These are phyloP conservation scores for Beverwykella pulmonaria DNA, from an alignment of 495 filamentous ascomycete species.

Conservation along the genomic window DNA sequence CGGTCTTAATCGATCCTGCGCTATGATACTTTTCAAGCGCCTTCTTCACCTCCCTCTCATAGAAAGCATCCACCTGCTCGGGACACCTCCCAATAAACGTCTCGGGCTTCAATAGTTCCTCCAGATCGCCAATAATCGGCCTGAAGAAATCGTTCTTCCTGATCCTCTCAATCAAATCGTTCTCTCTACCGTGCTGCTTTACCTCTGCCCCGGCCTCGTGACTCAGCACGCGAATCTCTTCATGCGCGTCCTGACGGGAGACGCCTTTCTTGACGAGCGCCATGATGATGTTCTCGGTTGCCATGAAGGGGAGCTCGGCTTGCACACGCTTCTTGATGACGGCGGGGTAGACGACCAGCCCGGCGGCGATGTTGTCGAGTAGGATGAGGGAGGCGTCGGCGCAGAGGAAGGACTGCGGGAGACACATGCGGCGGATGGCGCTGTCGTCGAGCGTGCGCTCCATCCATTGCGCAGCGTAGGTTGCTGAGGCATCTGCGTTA, in stretches of 20 bases:
- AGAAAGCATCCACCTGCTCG: constrained; percentile 36
- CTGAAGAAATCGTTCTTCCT: constrained; percentile 75
- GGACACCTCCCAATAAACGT: constrained; percentile 66
- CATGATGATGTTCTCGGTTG: constrained; percentile 76
- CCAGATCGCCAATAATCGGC: constrained; percentile 76
- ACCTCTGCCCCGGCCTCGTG: constrained; percentile 81
- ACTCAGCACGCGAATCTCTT: constrained; percentile 82
- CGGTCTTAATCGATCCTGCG: constrained; percentile 44
- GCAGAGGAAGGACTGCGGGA: constrained; percentile 79
- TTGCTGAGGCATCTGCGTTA: constrained; percentile 70
- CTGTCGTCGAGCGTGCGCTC: constrained; percentile 65
- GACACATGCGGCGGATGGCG: constrained; percentile 68
- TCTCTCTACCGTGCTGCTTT: constrained; percentile 76
- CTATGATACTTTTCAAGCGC: constrained; percentile 55
- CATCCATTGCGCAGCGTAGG: constrained; percentile 83
- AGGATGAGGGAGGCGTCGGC: constrained; percentile 82
- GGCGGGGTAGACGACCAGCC: constrained; percentile 84
- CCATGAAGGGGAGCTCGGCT: constrained; percentile 69
- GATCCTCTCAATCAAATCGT: constrained; percentile 84
- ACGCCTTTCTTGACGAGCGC: constrained; percentile 72
- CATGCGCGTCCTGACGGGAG: constrained; percentile 88
- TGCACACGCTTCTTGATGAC: constrained; percentile 69
- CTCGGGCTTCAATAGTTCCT: constrained; percentile 69
- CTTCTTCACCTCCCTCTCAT: constrained; percentile 55
- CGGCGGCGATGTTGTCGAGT: constrained; percentile 80